Evolutionary conservation across 345 rosid species (phyloP).

Genomic region (Populus deltoides): DNA sequence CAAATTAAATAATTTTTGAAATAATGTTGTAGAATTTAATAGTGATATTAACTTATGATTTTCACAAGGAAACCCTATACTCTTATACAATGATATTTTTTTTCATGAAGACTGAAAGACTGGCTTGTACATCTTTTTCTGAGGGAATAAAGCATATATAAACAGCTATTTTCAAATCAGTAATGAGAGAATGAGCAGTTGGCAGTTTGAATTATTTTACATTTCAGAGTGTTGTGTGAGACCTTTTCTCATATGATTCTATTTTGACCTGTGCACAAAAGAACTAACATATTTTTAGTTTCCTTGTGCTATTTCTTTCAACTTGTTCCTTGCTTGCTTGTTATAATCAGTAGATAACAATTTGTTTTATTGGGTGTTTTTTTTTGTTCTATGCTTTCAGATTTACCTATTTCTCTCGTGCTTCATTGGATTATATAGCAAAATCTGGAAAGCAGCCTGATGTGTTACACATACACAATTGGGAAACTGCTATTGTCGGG

Average conservation of each 20-base stretch:
- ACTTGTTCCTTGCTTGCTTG: not conserved
- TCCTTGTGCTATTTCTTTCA: not conserved
- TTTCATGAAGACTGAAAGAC: too few relatives aligned
- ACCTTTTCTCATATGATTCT: not conserved
- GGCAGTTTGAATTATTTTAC: not conserved
- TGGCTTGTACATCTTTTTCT: too few relatives aligned
- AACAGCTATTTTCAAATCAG: not conserved
- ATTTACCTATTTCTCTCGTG: conserved; percentile 82
- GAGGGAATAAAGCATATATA: not conserved
- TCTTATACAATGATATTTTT: too few relatives aligned
- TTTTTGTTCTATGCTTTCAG: conserved; percentile 37
- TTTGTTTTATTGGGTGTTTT: conserved; percentile 10
- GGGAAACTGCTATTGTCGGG: conserved; percentile 85
- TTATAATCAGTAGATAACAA: not conserved
- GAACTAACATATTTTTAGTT: not conserved
- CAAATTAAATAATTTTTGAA: too few relatives aligned
- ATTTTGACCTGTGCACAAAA: not conserved
- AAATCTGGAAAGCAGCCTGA: conserved; percentile 87
- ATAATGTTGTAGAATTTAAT: too few relatives aligned
- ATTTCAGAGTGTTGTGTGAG: not conserved
- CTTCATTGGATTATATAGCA: conserved; percentile 73
- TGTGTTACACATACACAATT: conserved; percentile 76
- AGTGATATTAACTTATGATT: too few relatives aligned
- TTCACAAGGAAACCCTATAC: too few relatives aligned
- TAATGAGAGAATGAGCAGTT: not conserved